Base-by-base conservation (phyloP, 2,329 filamentous ascomycete species). In the Cladophialophora chaetospira region DNA sequence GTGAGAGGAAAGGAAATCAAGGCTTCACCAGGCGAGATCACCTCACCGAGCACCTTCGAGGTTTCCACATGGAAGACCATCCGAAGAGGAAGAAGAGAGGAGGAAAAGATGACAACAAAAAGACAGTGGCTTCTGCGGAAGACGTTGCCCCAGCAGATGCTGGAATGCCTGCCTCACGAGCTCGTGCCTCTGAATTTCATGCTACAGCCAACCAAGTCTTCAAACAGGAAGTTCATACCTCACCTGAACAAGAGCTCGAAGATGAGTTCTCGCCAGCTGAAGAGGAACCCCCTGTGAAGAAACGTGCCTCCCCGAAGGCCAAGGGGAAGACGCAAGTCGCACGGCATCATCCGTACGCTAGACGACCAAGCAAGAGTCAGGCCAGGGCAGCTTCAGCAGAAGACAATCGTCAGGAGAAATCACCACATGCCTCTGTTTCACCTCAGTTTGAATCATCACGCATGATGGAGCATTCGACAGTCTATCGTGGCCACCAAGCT, bases 1-100 rank as follows among this genome's bases (percentile, higher is more conserved):
- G 79, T 64, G 67, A 69, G 36, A 74, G 79, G 13, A 79, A 79
- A 63, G 74, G 73, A 4, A 65, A 61, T 36, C 70, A 75, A 57
- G 82, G 81, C 0, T 85, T 85, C 64, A 78, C 79, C 3, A 74
- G 82, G 4, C 73, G 76, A 50, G 83, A 86, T 64, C 82, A 85
- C 65, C 71, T 83, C 36, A 74, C 74, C 35, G 83, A 85, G 65
- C 83, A 86, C 66, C 67, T 81, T 50, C 72, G 82, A 50, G 79
- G 79, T 40, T 82, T 78, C 58, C 83, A 85, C 65, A 75, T 78
- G 53, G 68, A 76, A 43, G 51, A 21, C 31, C 47, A 31, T 17
- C 29, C n/a, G 17, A 55, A 50, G 19, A 43, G 17, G 29, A 28
- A 36, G 11, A 42, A 46, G 42, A 33, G 31, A 19, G 26, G 29